These are phyloP conservation scores for Raffaelea deltoideospora DNA, from an alignment of 2,329 filamentous ascomycete genomes.

Conservation along the genomic window DNA sequence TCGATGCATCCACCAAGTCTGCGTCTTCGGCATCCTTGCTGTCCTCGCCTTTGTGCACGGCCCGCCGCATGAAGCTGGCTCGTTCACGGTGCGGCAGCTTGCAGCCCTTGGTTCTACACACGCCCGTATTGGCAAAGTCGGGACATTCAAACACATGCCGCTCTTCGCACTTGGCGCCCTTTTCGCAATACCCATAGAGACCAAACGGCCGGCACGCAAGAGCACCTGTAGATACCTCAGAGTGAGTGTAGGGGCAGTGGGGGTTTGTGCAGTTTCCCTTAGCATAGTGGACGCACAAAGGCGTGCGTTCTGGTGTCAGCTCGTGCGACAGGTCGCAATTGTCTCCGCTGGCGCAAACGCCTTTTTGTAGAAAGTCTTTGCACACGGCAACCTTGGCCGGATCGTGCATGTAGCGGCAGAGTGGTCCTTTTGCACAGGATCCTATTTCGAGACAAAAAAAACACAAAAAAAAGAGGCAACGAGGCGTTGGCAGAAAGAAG, in stretches of 20 bases:
- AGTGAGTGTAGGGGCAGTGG: slow-evolving; percentile 76
- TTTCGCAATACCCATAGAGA: slow-evolving; percentile 74
- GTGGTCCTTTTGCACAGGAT: slow-evolving; percentile 67
- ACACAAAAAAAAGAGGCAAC: slow-evolving; percentile 8
- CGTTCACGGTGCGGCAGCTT: slow-evolving; percentile 77
- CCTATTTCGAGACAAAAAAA: slow-evolving; percentile 37
- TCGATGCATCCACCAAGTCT: slow-evolving; percentile 56
- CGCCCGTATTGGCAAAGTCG: slow-evolving; percentile 81
- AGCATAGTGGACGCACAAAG: slow-evolving; percentile 78
- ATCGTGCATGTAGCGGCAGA: slow-evolving; percentile 73
- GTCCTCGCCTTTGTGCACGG: slow-evolving; percentile 32
- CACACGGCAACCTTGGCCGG: slow-evolving; percentile 77
- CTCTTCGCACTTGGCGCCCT: slow-evolving; percentile 60
- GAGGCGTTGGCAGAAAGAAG: slow-evolving; percentile 19
- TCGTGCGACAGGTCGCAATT: slow-evolving; percentile 87
- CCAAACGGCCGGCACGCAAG: slow-evolving; percentile 77
- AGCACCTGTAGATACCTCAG: slow-evolving; percentile 59
- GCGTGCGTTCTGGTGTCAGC: slow-evolving; percentile 65
- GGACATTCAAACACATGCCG: slow-evolving; percentile 90
- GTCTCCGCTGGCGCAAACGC: slow-evolving; percentile 60
- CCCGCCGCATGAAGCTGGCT: slow-evolving; percentile 63
- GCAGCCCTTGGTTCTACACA: slow-evolving; percentile 69
- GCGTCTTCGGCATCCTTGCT: slow-evolving; percentile 24
- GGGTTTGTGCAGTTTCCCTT: slow-evolving; percentile 80
- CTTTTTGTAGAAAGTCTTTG: slow-evolving; percentile 70